These are phyloP conservation scores for Wallacemonas sp. DNA, from an alignment of 208 protist genomes.

Conservation along the genomic window DNA sequence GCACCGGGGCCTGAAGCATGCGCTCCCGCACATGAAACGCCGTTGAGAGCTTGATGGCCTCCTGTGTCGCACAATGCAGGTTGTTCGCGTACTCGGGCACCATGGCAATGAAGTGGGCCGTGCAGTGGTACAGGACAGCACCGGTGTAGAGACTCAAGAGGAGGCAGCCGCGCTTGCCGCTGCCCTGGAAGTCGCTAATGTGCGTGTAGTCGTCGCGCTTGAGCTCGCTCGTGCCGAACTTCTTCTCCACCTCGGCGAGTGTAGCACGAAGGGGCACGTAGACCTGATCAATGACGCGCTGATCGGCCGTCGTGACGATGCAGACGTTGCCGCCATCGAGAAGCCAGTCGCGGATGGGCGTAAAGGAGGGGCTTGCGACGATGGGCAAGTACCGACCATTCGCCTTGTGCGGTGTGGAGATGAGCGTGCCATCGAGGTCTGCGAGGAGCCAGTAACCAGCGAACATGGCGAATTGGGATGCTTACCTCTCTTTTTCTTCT, in stretches of 20 bases:
- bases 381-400: constrained; percentile 73
- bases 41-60: constrained; percentile 45
- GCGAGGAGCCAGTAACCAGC: constrained; percentile 70
- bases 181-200: background rate
- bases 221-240: constrained; percentile 5
- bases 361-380: constrained; percentile 59
- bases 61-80: constrained; percentile 65
- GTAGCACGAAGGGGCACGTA: constrained; percentile 53
- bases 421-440: constrained; percentile 84
- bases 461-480: constrained; percentile 37
- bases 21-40: constrained; percentile 27
- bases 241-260: constrained; percentile 7
- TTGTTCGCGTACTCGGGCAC: constrained; percentile 53
- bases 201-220: background rate
- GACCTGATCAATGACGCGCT: constrained; percentile 70
- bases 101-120: constrained; percentile 37
- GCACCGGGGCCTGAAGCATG: constrained; percentile 28
- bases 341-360: constrained; percentile 63
- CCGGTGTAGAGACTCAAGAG: constrained; percentile 82
- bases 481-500: background rate
- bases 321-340: constrained; percentile 74
- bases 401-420: constrained; percentile 86
- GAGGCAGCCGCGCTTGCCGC: constrained; percentile 47
- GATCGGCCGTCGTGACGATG: constrained; percentile 81
- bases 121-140: constrained; percentile 79